Percentiles rank a stretch among this genome's conserved stretches.
Evolutionary conservation across 441 rosid genomes (phyloP).

Genomic region (Adansonia gregorii): DNA sequence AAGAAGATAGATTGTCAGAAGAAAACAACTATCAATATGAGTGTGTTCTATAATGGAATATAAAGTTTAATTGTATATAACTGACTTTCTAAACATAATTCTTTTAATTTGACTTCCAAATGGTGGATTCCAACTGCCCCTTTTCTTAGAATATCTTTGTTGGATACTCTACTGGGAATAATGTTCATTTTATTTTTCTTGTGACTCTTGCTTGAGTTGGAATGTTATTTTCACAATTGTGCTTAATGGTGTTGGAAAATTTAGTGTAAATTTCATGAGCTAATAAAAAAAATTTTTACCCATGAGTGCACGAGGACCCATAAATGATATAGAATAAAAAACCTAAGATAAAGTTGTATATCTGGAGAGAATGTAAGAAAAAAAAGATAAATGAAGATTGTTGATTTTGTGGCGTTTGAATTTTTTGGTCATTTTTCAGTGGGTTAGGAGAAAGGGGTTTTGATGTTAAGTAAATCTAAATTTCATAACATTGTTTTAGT

Average conservation of each 20-base stretch:
- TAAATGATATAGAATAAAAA: neutral
- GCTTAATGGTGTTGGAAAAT: conserved; percentile 15
- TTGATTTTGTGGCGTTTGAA: neutral
- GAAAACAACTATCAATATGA: neutral
- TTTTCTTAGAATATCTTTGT: neutral
- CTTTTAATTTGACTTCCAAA: neutral
- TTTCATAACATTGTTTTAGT: neutral
- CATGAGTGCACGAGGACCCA: neutral
- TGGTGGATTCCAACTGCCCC: conserved; percentile 10
- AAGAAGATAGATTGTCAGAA: neutral
- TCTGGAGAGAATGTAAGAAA: neutral
- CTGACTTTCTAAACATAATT: neutral
- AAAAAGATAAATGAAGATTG: neutral
- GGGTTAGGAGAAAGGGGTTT: neutral
- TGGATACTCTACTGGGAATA: neutral
- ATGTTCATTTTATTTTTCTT: neutral
- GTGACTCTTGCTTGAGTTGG: neutral
- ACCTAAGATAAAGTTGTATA: neutral
- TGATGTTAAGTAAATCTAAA: conserved; percentile 18
- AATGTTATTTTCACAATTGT: conserved; percentile 8
- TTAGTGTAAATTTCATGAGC: neutral
- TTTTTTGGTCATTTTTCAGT: conserved; percentile 13
- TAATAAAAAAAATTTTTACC: neutral
- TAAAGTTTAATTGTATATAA: conserved; percentile 1
- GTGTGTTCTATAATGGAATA: neutral